Conservation (phyloP, 129 eudicot genomes). For the Cynara cardunculus region DNA sequence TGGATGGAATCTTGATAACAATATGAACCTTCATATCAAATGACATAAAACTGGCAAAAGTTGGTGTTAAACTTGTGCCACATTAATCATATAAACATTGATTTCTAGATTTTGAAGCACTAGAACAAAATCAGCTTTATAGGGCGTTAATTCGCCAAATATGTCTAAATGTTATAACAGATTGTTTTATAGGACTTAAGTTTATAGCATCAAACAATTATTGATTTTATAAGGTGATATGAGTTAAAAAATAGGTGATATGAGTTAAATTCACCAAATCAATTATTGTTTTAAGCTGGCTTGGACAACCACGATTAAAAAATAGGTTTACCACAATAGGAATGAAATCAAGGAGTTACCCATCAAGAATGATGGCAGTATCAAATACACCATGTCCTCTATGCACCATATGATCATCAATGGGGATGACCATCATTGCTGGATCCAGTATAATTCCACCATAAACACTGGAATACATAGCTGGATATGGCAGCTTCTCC, state of each 20-base stretch:
- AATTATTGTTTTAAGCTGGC: too few species aligned
- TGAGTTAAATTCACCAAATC: too few species aligned
- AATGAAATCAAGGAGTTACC: constrained; percentile 34
- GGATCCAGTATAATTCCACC: constrained; percentile 95
- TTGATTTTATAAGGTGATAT: too few species aligned
- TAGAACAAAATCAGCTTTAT: background rate
- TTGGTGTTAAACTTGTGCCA: background rate
- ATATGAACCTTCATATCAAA: background rate
- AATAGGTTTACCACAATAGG: background rate
- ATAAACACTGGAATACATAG: constrained; percentile 91
- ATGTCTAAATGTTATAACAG: background rate
- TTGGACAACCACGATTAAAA: too few species aligned
- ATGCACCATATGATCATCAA: constrained; percentile 97
- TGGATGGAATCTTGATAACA: background rate
- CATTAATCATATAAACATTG: background rate
- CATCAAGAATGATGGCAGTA: constrained; percentile 70
- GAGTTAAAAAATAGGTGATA: too few species aligned
- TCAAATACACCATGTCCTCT: constrained; percentile 94
- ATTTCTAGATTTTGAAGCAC: background rate
- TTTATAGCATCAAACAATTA: too few species aligned
- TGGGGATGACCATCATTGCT: constrained; percentile 91
- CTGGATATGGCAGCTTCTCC: constrained; percentile 67
- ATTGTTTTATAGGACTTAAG: background rate
- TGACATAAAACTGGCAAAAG: background rate
- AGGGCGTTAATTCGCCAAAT: background rate